Conservation (phyloP, 495 filamentous ascomycete genomes). For the Extremus antarcticus region DNA sequence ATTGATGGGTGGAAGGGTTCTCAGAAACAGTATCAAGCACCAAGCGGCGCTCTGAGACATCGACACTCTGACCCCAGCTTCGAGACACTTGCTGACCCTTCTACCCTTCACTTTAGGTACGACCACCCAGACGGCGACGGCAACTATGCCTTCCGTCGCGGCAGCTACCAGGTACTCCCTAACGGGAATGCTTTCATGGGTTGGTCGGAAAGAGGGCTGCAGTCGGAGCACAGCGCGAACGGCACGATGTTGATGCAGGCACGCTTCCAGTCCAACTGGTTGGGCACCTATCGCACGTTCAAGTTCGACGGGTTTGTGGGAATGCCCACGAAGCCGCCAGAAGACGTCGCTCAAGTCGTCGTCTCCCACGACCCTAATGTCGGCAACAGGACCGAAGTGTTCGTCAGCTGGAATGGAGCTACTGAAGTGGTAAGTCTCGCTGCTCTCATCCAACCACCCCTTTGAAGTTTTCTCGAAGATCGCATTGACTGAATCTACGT, state of each 20-base stretch:
- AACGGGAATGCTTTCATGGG: constrained; percentile 17
- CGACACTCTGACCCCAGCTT: too few species aligned
- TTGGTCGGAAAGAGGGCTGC: constrained; percentile 4
- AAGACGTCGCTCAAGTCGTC: not conserved
- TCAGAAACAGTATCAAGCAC: too few species aligned
- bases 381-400: not conserved
- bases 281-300: constrained; percentile 11
- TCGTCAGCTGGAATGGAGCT: constrained; percentile 20
- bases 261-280: not conserved
- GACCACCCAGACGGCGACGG: constrained; percentile 6
- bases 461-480: not conserved
- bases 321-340: constrained; percentile 3
- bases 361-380: not conserved
- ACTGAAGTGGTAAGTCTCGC: constrained; percentile 7
- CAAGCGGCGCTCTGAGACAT: too few species aligned
- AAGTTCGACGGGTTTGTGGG: constrained; percentile 2
- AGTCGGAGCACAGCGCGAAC: constrained; percentile 8
- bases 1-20: too few species aligned
- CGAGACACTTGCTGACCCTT: too few species aligned
- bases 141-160: not conserved
- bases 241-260: constrained; percentile 4
- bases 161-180: constrained; percentile 3
- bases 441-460: not conserved
- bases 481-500: not conserved
- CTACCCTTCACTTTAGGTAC: too few species aligned